These are phyloP conservation scores for Trichoderma harzianum DNA, from an alignment of 2,329 filamentous ascomycete species.

Conservation along the genomic window DNA sequence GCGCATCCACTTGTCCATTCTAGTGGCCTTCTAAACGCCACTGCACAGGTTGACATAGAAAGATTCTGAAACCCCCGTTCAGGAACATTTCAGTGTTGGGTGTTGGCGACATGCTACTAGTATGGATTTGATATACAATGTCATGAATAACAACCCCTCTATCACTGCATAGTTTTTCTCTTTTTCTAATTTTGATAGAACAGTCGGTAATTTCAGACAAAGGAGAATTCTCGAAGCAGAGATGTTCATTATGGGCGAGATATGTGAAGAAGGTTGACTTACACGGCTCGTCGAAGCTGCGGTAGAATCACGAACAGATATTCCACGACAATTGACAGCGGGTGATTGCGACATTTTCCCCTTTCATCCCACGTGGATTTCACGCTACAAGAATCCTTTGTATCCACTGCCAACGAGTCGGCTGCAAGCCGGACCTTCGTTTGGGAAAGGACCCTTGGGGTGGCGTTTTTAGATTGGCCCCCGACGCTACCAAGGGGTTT, in stretches of 20 bases:
- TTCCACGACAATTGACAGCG: neutral
- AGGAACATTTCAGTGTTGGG: neutral
- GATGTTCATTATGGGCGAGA: neutral
- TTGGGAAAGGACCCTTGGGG: neutral
- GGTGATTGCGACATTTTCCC: neutral
- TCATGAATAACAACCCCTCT: neutral
- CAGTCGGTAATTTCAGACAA: neutral
- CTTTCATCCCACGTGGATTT: neutral
- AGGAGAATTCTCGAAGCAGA: neutral
- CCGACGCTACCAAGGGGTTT: neutral
- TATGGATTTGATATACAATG: neutral
- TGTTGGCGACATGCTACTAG: neutral
- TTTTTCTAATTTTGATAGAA: neutral
- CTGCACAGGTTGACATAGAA: neutral
- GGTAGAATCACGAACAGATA: neutral
- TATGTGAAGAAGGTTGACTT: neutral
- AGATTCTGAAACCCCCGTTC: neutral
- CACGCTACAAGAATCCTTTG: neutral
- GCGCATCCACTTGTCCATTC: neutral
- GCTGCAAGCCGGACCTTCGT: neutral
- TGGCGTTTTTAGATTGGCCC: conserved; percentile 4
- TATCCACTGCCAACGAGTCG: conserved; percentile 7
- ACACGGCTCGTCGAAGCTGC: neutral
- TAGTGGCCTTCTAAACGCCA: conserved; percentile 6
- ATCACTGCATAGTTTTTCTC: neutral